Evolutionary conservation across 106 monocot species (phyloP).

Genomic region (Alisma plantagoaquatica): DNA sequence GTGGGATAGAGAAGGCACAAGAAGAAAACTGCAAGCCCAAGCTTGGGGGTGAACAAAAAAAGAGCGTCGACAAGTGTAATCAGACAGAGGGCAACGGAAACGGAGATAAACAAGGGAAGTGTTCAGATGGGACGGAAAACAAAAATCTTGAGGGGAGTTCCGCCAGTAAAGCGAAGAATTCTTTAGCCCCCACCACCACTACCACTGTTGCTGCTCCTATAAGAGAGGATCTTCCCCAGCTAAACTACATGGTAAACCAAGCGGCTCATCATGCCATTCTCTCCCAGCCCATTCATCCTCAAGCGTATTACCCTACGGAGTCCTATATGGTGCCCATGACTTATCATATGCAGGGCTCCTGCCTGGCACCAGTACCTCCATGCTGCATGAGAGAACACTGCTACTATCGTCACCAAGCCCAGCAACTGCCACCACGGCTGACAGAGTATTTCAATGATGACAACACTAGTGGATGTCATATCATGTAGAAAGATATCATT

Average conservation of each 20-base stretch:
- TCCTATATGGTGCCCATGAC: not conserved
- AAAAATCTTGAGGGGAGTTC: not conserved
- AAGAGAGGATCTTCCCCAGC: not conserved
- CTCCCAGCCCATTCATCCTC: not conserved
- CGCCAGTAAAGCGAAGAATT: not conserved
- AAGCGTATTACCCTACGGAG: not conserved
- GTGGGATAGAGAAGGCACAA: not conserved
- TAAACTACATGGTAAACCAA: not conserved
- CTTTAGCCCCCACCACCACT: no score
- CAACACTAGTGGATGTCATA: not conserved
- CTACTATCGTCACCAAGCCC: conserved; percentile 4
- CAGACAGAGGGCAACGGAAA: not conserved
- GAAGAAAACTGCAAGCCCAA: not conserved
- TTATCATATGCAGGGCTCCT: not conserved
- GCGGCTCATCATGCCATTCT: not conserved
- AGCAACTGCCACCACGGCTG: not conserved
- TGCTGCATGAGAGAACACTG: not conserved
- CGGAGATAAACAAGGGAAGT: not conserved
- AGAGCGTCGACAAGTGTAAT: not conserved
- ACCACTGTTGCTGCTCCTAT: not conserved
- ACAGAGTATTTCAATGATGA: conserved; percentile 3
- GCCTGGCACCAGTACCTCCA: not conserved
- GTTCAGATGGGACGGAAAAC: not conserved
- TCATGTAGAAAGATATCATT: not conserved
- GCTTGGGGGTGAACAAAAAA: not conserved